Evolutionary conservation across 2,329 filamentous ascomycete species (phyloP).

Genomic region (Moelleriella libera): DNA sequence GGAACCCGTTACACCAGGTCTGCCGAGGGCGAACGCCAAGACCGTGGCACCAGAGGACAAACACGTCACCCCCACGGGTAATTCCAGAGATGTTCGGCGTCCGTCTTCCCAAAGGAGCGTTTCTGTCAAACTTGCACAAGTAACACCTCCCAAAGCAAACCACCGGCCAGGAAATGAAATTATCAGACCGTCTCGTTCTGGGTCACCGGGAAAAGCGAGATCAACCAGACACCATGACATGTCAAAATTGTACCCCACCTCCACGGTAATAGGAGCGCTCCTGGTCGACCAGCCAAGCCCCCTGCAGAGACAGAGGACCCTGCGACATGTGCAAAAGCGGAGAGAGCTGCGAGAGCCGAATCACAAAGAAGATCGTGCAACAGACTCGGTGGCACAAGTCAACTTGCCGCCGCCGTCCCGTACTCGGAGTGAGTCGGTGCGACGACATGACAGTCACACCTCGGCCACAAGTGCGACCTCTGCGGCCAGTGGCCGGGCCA

Average conservation of each 20-base stretch:
- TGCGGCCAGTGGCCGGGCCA: slow-evolving; percentile 36
- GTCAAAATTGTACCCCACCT: slow-evolving; percentile 29
- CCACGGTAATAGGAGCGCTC: slow-evolving; percentile 43
- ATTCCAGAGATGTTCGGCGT: slow-evolving; percentile 32
- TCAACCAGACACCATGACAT: slow-evolving; percentile 22
- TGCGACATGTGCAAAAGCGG: slow-evolving; percentile 48
- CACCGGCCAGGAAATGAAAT: slow-evolving; percentile 8
- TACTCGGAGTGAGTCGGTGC: slow-evolving; percentile 11
- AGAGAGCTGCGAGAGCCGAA: slow-evolving; percentile 34
- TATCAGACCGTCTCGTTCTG: slow-evolving; percentile 20
- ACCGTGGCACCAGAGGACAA: slow-evolving; percentile 25
- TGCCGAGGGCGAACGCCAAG: slow-evolving; percentile 3
- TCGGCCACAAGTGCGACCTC: slow-evolving; percentile 36
- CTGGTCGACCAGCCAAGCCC: slow-evolving; percentile 31
- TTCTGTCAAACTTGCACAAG: slow-evolving; percentile 19
- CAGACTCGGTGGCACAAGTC: slow-evolving; percentile 6
- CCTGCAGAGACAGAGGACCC: slow-evolving; percentile 33
- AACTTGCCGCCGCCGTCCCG: slow-evolving; percentile 14
- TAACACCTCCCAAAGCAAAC: slow-evolving; percentile 17
- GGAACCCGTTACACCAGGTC: background rate
- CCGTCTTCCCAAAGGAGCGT: slow-evolving; percentile 30
- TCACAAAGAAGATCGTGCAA: no score
- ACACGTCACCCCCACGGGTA: slow-evolving; percentile 34
- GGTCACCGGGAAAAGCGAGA: slow-evolving; percentile 26
- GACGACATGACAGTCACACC: slow-evolving; percentile 29